A percentile compares a stretch with the other conserved stretches of the same genome.
Conservation (phyloP, 1,284 basidiomycete species). For the Marasmius oreades region DNA sequence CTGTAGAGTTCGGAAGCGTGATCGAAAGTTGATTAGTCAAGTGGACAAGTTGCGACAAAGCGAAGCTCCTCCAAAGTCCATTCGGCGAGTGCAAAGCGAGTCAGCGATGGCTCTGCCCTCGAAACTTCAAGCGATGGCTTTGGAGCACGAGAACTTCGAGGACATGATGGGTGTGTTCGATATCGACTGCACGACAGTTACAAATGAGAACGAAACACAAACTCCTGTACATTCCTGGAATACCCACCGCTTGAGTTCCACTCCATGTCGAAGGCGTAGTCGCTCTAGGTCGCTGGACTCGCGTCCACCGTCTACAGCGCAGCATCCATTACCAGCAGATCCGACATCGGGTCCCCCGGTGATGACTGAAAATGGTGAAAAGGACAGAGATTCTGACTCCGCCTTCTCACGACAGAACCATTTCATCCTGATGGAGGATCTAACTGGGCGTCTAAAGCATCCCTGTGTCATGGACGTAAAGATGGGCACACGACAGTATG, state of each 20-base stretch:
- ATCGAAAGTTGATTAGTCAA: slow-evolving; percentile 33
- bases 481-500: slow-evolving; percentile 99
- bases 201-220: background rate
- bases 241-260: slow-evolving; percentile 23
- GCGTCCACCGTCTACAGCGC: slow-evolving; percentile 12
- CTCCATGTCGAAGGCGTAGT: slow-evolving; percentile 45
- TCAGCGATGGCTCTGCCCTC: slow-evolving; percentile 38
- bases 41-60: slow-evolving; percentile 36
- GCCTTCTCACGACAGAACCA: slow-evolving; percentile 85
- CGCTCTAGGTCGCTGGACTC: slow-evolving; percentile 52
- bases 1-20: slow-evolving; percentile 26
- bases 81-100: slow-evolving; percentile 66
- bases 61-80: slow-evolving; percentile 24
- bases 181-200: slow-evolving; percentile 33
- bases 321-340: slow-evolving; percentile 20
- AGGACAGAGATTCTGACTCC: slow-evolving; percentile 25
- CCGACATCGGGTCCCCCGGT: slow-evolving; percentile 26
- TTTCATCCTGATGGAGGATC: slow-evolving; percentile 98
- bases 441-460: slow-evolving; percentile 90
- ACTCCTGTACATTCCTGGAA: slow-evolving; percentile 12
- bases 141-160: slow-evolving; percentile 25
- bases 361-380: background rate
- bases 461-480: slow-evolving; percentile 98
- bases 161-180: slow-evolving; percentile 40
- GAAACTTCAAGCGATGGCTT: slow-evolving; percentile 27